Base-by-base conservation (phyloP, 306 rosid genomes). In the Alnus glutinosa region DNA sequence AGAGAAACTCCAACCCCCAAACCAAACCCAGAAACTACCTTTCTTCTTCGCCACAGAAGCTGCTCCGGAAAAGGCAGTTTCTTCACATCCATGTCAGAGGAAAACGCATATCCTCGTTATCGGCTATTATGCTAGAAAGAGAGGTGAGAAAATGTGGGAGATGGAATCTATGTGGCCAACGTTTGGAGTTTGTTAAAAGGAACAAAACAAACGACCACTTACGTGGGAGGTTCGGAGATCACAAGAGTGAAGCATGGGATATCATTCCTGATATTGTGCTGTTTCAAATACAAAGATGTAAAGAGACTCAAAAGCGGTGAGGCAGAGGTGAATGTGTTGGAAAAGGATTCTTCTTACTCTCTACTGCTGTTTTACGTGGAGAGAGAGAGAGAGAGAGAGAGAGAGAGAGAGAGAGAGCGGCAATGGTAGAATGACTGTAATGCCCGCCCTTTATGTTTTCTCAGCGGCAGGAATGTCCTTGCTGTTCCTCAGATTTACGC, bases 11-110 rank as follows among this genome's bases (percentile, higher is more conserved):
- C 87, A 77, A 90, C 55, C 34, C 96, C 93, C 58, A 93, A 87
- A 81, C 88, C 85, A 77, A 93, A 89, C 54, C 97, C 91, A 59
- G 97, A 93, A 75, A 88, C 49, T 1, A 93, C 76, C 71, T 89
- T 91, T 64, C 91, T 90, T 77, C 80, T 84, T n/a, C 83, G 84
- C 12, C 87, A 84, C 18, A 73, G 34, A 68, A 89, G 74, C 78
- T 81, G 87, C 76, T 90, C 98, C 0, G 89, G 47, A 68, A 89
- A 76, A 50, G 82, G 50, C 68, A 84, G 75, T 75, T 70, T 89
- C 85, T 85, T 93, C 59, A 70, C 75, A 15, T 87, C 93, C 99
- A 96, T 91, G 81, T 80, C 79, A 8, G 55, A 55, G 51, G 14
- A 30, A 14, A 34, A 68, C 47, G 88, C 76, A 71, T 23, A 68